Evolutionary conservation across 768 basidiomycete species (phyloP).

Genomic region (Tulasnella sp.): DNA sequence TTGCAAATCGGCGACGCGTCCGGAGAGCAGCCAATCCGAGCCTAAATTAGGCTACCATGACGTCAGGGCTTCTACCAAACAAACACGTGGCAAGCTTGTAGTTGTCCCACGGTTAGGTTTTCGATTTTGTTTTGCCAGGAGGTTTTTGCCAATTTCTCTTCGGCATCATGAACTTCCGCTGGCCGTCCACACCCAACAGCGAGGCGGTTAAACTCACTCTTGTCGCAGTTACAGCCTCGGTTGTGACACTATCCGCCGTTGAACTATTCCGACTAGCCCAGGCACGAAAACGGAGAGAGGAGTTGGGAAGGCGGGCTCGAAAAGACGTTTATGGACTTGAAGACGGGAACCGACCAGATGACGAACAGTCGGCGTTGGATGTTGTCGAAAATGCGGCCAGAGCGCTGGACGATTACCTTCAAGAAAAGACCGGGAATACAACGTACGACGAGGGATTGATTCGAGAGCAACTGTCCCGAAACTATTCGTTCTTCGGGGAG

Average conservation of each 20-base stretch:
- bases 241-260: slow-evolving; percentile 18
- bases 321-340: slow-evolving; percentile 24
- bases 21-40: neutral
- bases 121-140: neutral
- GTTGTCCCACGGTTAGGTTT: neutral
- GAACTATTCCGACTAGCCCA: slow-evolving; percentile 27
- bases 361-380: neutral
- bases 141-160: neutral
- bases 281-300: slow-evolving; percentile 10
- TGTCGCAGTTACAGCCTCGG: slow-evolving; percentile 25
- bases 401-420: neutral
- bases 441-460: slow-evolving; percentile 77
- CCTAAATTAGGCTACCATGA: neutral
- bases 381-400: neutral
- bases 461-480: slow-evolving; percentile 86
- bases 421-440: neutral
- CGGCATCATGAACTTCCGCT: slow-evolving; percentile 16
- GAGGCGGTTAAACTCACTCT: slow-evolving; percentile 22
- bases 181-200: neutral
- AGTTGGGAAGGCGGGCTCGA: neutral
- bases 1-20: neutral
- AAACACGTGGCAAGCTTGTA: neutral
- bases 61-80: neutral
- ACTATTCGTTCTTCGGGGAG: slow-evolving; percentile 93
- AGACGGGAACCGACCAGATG: neutral